Evolutionary conservation across 1,139 yeast genomes (phyloP), one percentile per base, ranked within the genome.

Genomic region (Lodderomyces pseudojiufengensis): DNA sequence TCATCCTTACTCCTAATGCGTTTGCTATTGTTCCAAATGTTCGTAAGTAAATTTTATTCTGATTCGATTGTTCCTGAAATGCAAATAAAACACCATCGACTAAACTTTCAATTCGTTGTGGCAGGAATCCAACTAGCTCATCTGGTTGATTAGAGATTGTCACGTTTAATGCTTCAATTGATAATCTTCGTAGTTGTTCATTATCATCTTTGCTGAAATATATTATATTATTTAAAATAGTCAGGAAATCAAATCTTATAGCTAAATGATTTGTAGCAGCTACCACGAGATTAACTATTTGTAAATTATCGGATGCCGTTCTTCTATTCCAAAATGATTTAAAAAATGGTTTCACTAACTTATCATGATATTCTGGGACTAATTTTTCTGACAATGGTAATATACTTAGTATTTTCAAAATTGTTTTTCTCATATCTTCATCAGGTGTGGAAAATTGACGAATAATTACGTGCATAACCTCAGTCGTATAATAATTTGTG

Each of bases 71-170:
- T 41, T 85, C 87, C 56, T 87, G 95, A 53, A 85, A 84, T 0
- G 95, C 88, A 41, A 73, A 80, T n/a, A 90, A 59, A 2, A 87
- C 67, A 1, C 95, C 95, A 59, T 92, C 97, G 9, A 92, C 70
- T 29, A 92, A 63, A 31, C 80, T 63, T 31, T 77, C 73, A 46
- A 87, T 95, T 10, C 80, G 45, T 28, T 52, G 58, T 1, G 60
- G 39, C 35, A 59, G 65, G 41, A 68, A 46, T 2, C 70, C 74
- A 13, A 70, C 50, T n/a, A 67, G 48, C 28, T 61, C 58, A 9
- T 62, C 63, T 0, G 63, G 57, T 25, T 51, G 51, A 2, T 49
- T 35, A 3, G 50, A 35, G 9, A 66, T 47, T 48, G 68, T 58
- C 31, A 56, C 59, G 43, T 58, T 49, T 1, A 83, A 65, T 0